Base-by-base conservation (phyloP, 1,284 basidiomycete species). In the Pseudozyma sp. region DNA sequence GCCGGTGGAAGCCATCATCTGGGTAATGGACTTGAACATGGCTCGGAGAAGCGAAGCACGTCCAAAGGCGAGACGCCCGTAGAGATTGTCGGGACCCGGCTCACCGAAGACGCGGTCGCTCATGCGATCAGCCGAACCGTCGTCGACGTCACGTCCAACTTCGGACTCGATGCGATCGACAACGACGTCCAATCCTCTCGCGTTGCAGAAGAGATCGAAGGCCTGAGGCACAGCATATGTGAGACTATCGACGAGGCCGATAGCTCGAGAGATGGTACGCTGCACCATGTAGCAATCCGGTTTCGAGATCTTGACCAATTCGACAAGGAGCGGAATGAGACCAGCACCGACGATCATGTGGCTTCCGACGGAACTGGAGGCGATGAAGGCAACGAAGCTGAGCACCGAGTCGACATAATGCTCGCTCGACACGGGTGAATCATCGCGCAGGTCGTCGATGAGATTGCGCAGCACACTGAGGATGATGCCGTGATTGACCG, bases 261-360 rank as follows among this genome's bases (percentile, higher is more conserved):
- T 92, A 0, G 93, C 91, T 12, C 87, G 73, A 14, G 83, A 74
- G 25, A 79, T 68, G 35, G 81, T 84, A 34, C 83, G 75, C 62
- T 82, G 81, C 11, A 82, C 78, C 63, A 84, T 77, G 71, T 79
- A 81, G 11, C 65, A 54, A 25, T 76, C 63, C 3, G 78, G 70
- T 8, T 63, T 55, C 13, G 38, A 35, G 49, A 77, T 75, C 38
- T 70, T 59, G 43, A 81, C 52, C 9, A 85, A 59, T 47, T 81
- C 68, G 52, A 85, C 53, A 14, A 99, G 88, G 9, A 96, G 87
- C 1, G 94, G 93, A 35, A 99, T 89, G 49, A 98, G 87, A 3
- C 97, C 97, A n/a, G 97, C 95, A n/a, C 94, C 93, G 62, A 98
- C 92, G 47, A 98, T 90, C 91, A 97, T 93, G 80, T 92, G 93